Base-by-base conservation (phyloP, 495 filamentous ascomycete species). In the Cudoniella acicularis region DNA sequence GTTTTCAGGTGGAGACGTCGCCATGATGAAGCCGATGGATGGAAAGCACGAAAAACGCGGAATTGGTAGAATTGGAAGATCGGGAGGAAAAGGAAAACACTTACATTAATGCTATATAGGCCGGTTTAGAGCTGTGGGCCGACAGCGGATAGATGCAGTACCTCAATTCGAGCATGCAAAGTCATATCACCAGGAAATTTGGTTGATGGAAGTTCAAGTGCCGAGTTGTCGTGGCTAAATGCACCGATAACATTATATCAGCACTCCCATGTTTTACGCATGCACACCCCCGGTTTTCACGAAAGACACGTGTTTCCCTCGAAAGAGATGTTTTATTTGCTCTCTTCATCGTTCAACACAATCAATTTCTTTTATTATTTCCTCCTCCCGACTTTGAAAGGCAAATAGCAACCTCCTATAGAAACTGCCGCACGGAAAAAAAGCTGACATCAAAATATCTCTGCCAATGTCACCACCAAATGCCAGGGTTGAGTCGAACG, bases 1-100 rank as follows among this genome's bases (percentile, higher is more conserved):
- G 42, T 55, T 43, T 25, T 62, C 11, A 11, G 21, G 51, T 1
- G 51, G 6, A 50, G 36, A 22, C 16, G 24, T 46, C 3, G 54
- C n/a, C 57, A 61, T 61, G 54, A 58, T 61, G 22, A n/a, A n/a
- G n/a, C 20, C 2, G 45, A 16, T 25, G 30, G 20, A 52, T 36
- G 30, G n/a, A n/a, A n/a, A n/a, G n/a, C n/a, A 60, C 13, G 21
- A 50, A 3, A 8, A 45, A 17, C 18, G 17, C 16, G 25, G 26
- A 49, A 49, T 42, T 24, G 53, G 26, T 50, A 17, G 22, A 18
- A 41, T 50, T 49, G 23, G 21, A 13, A 22, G 47, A 49, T 11
- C 20, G 20, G 21, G 23, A 49, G 20, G 30, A 36, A 13, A 36
- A 36, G 30, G 30, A 36, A 36, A 36, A 36, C 47, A 49, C 23